Base-by-base conservation (phyloP, 1,284 basidiomycete genomes). In the Papiliotrema nemorosa region DNA sequence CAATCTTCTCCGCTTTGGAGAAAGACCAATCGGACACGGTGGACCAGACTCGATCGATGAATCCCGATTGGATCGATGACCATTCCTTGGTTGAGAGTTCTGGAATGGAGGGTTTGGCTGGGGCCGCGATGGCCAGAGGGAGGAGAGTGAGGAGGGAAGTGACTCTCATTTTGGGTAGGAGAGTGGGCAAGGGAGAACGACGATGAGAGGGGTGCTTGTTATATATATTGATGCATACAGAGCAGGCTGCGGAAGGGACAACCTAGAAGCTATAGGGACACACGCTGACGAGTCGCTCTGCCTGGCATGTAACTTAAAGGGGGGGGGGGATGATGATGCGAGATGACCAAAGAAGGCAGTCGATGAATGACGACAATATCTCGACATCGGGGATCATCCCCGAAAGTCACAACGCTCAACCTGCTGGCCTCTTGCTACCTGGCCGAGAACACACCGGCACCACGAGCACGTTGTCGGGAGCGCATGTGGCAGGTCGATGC, bases 31-130 rank as follows among this genome's bases (percentile, higher is more conserved):
- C 46, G 21, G 53, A 49, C 25, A 68, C 52, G 16, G 24, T 25
- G 14, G 16, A n/a, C 49, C 41, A 47, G 38, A 68, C 41, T 16
- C 52, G 44, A 50, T 64, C 59, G 20, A 59, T 45, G 35, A 67
- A 64, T 13, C 50, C 52, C 2, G 60, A 54, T 40, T 67, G 67
- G 53, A 70, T 62, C 33, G 52, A 43, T 37, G 53, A 50, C 70
- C 69, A 72, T 42, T 72, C 60, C 3, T 53, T 50, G 31, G 63
- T 56, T 14, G 56, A 49, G 10, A 72, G 56, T 48, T 67, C 65
- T 33, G 64, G 68, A 41, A 63, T 55, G 25, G 47, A 43, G n/a
- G 35, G 34, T 31, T 44, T 21, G 36, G 27, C 16, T 12, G 52
- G 25, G 10, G 55, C 49, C 20, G 55, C 54, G 13, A 54, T 36